These are phyloP conservation scores for Triangularia verruculosa DNA, from an alignment of 2,329 filamentous ascomycete genomes.

Conservation along the genomic window DNA sequence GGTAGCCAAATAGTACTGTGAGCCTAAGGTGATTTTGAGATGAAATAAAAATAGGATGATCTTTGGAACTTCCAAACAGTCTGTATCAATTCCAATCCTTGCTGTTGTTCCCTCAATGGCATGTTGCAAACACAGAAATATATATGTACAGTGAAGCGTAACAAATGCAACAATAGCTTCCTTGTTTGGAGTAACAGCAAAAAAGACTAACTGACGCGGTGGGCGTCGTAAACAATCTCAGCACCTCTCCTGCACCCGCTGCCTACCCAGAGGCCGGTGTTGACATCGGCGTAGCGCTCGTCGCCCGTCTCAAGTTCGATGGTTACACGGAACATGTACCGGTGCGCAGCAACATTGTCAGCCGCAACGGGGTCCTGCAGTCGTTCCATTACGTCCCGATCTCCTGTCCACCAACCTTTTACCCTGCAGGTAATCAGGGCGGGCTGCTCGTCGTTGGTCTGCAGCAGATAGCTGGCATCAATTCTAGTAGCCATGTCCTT, in stretches of 20 bases:
- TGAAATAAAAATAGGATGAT: too few relatives aligned
- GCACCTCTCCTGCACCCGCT: conserved; percentile 28
- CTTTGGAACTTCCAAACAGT: too few relatives aligned
- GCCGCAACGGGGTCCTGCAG: conserved; percentile 27
- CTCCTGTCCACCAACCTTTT: conserved; percentile 29
- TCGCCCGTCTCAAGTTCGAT: conserved; percentile 31
- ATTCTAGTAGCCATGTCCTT: conserved; percentile 26
- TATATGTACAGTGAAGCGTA: neutral
- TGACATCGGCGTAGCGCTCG: conserved; percentile 27
- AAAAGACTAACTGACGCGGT: conserved; percentile 22
- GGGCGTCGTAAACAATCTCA: conserved; percentile 30
- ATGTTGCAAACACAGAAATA: neutral
- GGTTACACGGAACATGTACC: conserved; percentile 28
- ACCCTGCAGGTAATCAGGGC: conserved; percentile 28
- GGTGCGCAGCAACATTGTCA: conserved; percentile 26
- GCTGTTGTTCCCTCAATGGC: neutral
- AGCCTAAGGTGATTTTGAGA: too few relatives aligned
- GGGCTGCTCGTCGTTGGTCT: conserved; percentile 28
- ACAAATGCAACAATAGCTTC: neutral
- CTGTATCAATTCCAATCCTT: neutral
- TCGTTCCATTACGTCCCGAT: conserved; percentile 28
- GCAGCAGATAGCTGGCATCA: conserved; percentile 26
- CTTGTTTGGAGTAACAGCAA: neutral
- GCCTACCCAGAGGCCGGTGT: conserved; percentile 27
- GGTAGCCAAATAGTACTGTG: too few relatives aligned